Base-by-base conservation (phyloP, 1,284 basidiomycete genomes). In the Moniliophthora roreri region DNA sequence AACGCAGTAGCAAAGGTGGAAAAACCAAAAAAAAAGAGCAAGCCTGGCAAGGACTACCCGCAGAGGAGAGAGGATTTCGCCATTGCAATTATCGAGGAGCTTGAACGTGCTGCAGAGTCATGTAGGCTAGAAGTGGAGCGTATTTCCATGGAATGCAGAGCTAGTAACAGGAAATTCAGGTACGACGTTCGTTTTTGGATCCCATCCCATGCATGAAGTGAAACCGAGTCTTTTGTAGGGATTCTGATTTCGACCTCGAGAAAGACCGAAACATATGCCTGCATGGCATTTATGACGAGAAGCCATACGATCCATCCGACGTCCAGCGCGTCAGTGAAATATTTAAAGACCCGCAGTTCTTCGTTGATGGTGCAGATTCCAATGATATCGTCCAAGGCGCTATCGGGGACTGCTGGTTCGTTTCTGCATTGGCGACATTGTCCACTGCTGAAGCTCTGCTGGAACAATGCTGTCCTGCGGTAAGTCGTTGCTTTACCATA, bases 331-430 rank as follows among this genome's bases (percentile, higher is more conserved):
- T 69, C 8, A 63, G 66, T 0, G 66, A 76, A 48, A 74, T 76
- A 4, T 75, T 73, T 56, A 61, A 70, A 13, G 62, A 71, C 13
- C 70, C 73, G 6, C 58, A 61, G 3, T 75, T 76, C 60, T 71
- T 69, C 58, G 55, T 70, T 24, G 67, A 71, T 45, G 71, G 70
- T 16, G 62, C 62, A 1, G 50, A 58, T 49, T 63, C 64, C 6
- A 61, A 54, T 21, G 73, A 75, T 55, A 69, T 76, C 42, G 61
- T 68, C 13, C 74, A 76, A 63, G 74, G 74, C 13, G 15, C 26
- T 9, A 50, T 74, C 11, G 69, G 69, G 0, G 65, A 76, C 52
- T 76, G 73, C 56, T 76, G 74, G 74, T 73, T 76, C 50, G 53
- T 75, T 13, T 69, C 67, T 13, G 74, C 73, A 0, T 59, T 75